phyloP scores from a whole-genome alignment of 257 asterid species.

The Penstemon barbatus region DNA sequence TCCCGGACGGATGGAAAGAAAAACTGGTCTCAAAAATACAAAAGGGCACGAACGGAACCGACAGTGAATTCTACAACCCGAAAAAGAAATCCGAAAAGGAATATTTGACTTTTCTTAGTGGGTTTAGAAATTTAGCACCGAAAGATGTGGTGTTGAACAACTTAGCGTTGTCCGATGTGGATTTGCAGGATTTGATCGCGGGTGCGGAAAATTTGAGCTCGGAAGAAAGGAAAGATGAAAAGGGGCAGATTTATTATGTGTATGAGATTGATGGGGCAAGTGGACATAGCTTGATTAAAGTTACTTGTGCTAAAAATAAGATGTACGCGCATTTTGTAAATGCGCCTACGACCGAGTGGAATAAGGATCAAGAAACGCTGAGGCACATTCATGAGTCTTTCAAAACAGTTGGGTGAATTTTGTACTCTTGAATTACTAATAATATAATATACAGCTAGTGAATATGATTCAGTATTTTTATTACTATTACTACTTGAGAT shows the following conservation, averaged over 20 bases:
- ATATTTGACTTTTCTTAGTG: slow-evolving; percentile 75
- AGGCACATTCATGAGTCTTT: slow-evolving; percentile 82
- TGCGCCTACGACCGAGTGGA: slow-evolving; percentile 86
- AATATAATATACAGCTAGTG: too few species aligned
- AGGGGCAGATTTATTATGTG: slow-evolving; percentile 80
- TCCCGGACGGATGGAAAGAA: slow-evolving; percentile 94
- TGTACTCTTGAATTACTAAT: too few species aligned
- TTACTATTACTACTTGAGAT: too few species aligned
- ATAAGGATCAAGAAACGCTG: slow-evolving; percentile 62
- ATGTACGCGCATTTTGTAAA: slow-evolving; percentile 92
- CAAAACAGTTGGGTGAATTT: slow-evolving; percentile 62
- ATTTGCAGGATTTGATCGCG: slow-evolving; percentile 75
- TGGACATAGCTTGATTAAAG: slow-evolving; percentile 82
- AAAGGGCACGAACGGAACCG: slow-evolving; percentile 95
- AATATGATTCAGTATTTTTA: too few species aligned
- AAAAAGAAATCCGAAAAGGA: slow-evolving; percentile 79
- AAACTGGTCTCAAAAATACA: slow-evolving; percentile 67
- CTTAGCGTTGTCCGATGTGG: slow-evolving; percentile 83
- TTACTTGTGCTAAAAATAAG: slow-evolving; percentile 88
- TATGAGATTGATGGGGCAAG: slow-evolving; percentile 74
- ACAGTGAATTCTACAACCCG: slow-evolving; percentile 89
- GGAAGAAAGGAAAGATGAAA: slow-evolving; percentile 69
- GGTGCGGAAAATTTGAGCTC: slow-evolving; percentile 69
- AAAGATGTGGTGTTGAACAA: slow-evolving; percentile 69
- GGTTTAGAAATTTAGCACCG: slow-evolving; percentile 74